These are phyloP conservation scores for Elasticomyces elasticus DNA, from an alignment of 495 filamentous ascomycete genomes.

Conservation along the genomic window DNA sequence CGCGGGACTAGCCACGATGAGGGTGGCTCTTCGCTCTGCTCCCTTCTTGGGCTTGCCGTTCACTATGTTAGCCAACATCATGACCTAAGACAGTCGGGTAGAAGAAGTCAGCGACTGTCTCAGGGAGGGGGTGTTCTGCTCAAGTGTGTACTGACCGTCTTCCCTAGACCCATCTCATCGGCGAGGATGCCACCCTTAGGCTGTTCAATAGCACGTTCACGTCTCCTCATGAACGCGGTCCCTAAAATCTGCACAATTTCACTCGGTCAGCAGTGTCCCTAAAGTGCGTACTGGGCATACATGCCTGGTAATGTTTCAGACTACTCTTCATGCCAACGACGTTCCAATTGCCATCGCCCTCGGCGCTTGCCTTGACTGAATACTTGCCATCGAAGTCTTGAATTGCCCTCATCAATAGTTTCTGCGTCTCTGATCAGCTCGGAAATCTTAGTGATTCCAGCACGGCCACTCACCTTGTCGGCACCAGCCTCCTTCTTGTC, in stretches of 20 bases:
- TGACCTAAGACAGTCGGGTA: too few species aligned
- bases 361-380: neutral
- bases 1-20: constrained; percentile 41
- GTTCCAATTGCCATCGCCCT: constrained; percentile 33
- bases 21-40: constrained; percentile 31
- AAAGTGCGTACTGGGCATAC: too few species aligned
- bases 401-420: constrained; percentile 23
- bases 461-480: constrained; percentile 18
- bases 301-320: constrained; percentile 45
- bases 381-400: neutral
- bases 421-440: neutral
- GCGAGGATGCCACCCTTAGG: constrained; percentile 48
- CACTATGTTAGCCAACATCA: constrained; percentile 36
- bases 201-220: constrained; percentile 36
- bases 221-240: constrained; percentile 46
- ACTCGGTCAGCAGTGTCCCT: too few species aligned
- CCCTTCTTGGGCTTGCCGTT: constrained; percentile 19
- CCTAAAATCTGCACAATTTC: too few species aligned
- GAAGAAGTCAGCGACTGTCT: too few species aligned
- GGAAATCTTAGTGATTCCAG: constrained; percentile 26
- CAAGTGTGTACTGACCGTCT: too few species aligned
- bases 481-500: constrained; percentile 10
- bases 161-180: constrained; percentile 59
- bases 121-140: too few species aligned
- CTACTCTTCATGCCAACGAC: constrained; percentile 40